Conservation (phyloP, 768 basidiomycete species). For the Panaeolus papilionaceus region DNA sequence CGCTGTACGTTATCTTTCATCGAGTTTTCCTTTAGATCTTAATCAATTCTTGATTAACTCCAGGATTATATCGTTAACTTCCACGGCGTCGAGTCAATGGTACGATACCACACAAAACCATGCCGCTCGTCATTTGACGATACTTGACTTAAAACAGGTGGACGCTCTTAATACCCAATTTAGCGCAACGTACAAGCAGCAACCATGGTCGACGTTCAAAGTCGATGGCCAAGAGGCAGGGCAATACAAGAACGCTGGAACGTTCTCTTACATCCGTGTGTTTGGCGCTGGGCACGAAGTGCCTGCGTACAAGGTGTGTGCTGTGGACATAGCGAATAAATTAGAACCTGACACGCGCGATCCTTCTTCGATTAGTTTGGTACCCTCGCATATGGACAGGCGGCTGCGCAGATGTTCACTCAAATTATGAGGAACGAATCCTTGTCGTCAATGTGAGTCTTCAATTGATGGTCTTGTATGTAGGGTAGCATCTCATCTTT, state of each 20-base stretch:
- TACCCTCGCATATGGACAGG: conserved; percentile 5
- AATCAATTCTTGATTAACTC: not conserved
- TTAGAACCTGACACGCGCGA: not conserved
- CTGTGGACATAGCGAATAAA: not conserved
- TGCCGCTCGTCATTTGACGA: not conserved
- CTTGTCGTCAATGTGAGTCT: not conserved
- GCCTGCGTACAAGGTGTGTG: conserved; percentile 10
- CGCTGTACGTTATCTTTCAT: not conserved
- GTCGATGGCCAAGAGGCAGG: conserved; percentile 7
- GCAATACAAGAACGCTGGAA: conserved; percentile 11
- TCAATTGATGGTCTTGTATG: not conserved
- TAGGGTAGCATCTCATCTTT: too few species aligned
- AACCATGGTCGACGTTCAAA: not conserved
- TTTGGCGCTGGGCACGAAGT: conserved; percentile 15
- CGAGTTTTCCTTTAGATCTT: not conserved
- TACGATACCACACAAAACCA: not conserved
- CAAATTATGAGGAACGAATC: conserved; percentile 25
- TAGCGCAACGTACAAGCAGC: not conserved
- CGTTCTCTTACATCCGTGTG: conserved; percentile 11
- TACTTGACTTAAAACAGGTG: not conserved
- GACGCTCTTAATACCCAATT: conserved; percentile 11
- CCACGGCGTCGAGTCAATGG: conserved; percentile 7
- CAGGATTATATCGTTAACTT: conserved; percentile 9
- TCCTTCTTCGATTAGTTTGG: not conserved
- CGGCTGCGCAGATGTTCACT: conserved; percentile 10